Evolutionary conservation across 345 rosid species (phyloP).

Genomic region (Syzygium grande): DNA sequence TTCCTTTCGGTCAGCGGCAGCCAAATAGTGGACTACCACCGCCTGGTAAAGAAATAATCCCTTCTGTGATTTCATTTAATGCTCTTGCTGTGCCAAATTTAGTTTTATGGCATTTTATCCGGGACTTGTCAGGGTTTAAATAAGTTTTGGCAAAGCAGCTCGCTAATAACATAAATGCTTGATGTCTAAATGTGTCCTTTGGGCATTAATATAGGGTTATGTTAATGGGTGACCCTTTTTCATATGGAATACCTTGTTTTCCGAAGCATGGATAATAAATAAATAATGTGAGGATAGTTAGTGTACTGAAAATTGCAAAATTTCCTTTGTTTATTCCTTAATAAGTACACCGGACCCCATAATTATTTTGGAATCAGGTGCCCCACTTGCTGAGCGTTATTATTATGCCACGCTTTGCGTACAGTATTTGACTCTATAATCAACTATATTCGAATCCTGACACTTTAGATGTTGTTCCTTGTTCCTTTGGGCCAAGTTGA

Average conservation of each 20-base stretch:
- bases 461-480: not conserved
- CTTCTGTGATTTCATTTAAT: not conserved
- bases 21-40: constrained; percentile 45
- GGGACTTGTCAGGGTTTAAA: not conserved
- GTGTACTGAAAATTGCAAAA: not conserved
- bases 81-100: not conserved
- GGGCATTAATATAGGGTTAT: not conserved
- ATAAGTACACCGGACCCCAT: not conserved
- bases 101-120: not conserved
- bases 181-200: not conserved
- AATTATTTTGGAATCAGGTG: not conserved
- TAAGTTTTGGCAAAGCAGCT: not conserved
- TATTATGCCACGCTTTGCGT: not conserved
- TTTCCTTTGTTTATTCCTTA: not conserved
- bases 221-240: not conserved
- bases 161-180: not conserved
- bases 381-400: not conserved
- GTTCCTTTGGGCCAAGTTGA: not conserved
- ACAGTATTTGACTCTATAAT: not conserved
- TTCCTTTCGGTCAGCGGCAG: constrained; percentile 49
- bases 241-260: not conserved
- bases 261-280: not conserved
- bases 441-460: not conserved
- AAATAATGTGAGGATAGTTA: not conserved
- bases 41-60: not conserved